Base-by-base conservation (phyloP, 106 monocot genomes). In the Vanilla planifolia region DNA sequence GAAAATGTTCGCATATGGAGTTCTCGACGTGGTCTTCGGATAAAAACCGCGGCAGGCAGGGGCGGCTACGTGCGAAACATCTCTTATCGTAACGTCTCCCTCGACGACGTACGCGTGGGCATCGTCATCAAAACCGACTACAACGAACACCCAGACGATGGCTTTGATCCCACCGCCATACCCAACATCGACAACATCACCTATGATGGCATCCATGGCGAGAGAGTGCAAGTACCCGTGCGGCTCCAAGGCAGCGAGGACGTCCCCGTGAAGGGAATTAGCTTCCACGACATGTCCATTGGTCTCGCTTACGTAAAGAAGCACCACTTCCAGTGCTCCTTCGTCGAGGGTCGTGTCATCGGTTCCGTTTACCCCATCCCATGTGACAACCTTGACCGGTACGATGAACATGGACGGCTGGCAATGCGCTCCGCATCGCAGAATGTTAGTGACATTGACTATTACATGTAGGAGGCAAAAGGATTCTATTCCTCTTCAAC, bases 41-140 rank as follows among this genome's bases (percentile, higher is more conserved):
- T 88, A 28, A 88, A 88, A 32, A 88, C 83, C 3, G 76, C 79
- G 15, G 60, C 79, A 0, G 88, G 88, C 8, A 63, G 88, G 70
- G 88, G 88, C 0, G 83, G 79, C 28, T 80, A 88, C 51, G 57
- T 88, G 35, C 69, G 58, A 17, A n/a, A 77, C 48, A 80, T 88
- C 63, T 35, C 67, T 23, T 79, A 67, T 68, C 76, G 59, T 56
- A 80, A 80, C 70, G 16, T 88, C 20, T 77, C 73, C 3, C 30
- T 88, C 6, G 33, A 63, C 33, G 68, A 82, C 35, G 36, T 74
- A 19, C 61, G 69, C 2, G 57, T 80, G 2, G 88, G 83, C 0
- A 73, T 88, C 16, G 71, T 83, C 13, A 67, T 88, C 43, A 78
- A 74, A 39, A 88, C 79, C 3, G 67, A 88, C 32, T 83, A 83